Evolutionary conservation across 73 alveolate genomes (phyloP), one percentile per base, ranked within the genome.

Genomic region (Paramecium sexaurelia): DNA sequence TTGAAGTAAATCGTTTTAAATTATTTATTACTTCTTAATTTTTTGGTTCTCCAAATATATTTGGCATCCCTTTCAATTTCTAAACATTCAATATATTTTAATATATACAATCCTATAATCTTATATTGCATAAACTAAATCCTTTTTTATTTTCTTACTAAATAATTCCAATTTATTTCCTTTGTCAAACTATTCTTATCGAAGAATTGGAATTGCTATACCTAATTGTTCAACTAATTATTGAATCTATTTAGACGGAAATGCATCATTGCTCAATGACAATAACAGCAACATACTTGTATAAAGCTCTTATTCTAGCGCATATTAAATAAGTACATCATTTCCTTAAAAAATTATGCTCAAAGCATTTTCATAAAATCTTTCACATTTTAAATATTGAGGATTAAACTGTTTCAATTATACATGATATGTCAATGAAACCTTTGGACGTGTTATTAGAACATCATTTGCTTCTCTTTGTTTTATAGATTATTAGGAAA

Each of bases 51-150:
- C 35, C 90, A 78, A 20, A 78, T 4, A 40, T 24, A 41, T 36
- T 24, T 2, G 75, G 90, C 15, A 78, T 10, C 5, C 32, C 45
- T 78, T 78, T 78, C 26, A 78, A 43, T 78, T 78, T 78, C 90
- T 78, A 27, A 4, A 11, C 13, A 35, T 35, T 22, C 7, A 6
- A 17, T 40, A 2, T 27, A 3, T n/a, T n/a, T n/a, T n/a, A n/a
- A n/a, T 39, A 32, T 78, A 15, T 78, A 78, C 90, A 2, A 27
- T 35, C 41, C 90, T 36, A 20, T 27, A 78, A 27, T 39, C 90
- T 78, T 32, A 33, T 13, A 75, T 75, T 19, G 37, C 67, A 41
- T 78, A 78, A 41, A 39, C 51, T 7, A 78, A 32, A 17, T 78
- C 29, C 51, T 43, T 78, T 39, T 78, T 78, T n/a, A 78, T 39